Percentiles rank a stretch among this genome's conserved stretches.
Conservation (phyloP, 1,284 basidiomycete species). For the Cryptococcus sp. region DNA sequence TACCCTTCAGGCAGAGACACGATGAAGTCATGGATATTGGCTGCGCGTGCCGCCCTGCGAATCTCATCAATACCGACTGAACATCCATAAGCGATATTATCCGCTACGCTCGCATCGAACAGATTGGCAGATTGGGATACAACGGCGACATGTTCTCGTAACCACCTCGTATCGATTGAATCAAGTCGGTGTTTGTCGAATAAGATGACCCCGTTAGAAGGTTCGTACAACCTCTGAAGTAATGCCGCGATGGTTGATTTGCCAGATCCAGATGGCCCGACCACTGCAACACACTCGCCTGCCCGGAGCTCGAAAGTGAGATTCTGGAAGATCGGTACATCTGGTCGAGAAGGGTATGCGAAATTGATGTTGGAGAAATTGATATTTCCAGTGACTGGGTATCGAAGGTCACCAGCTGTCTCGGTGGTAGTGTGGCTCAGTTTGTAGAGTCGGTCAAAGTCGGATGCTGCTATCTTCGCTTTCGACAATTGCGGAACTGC, state of each 20-base stretch:
- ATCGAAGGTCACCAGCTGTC: constrained; percentile 62
- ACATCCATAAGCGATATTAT: constrained; percentile 79
- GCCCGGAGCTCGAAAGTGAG: constrained; percentile 62
- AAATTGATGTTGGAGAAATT: constrained; percentile 69
- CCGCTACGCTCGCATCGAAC: constrained; percentile 76
- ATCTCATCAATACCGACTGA: constrained; percentile 59
- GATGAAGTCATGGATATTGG: constrained; percentile 85
- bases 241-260: constrained; percentile 82
- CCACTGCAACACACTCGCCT: constrained; percentile 80
- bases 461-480: constrained; percentile 70
- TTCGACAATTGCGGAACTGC: constrained; percentile 74
- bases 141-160: constrained; percentile 77
- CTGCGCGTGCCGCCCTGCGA: constrained; percentile 63
- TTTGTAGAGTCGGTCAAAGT: constrained; percentile 65
- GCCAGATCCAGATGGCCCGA: constrained; percentile 81
- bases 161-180: constrained; percentile 61
- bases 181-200: constrained; percentile 52
- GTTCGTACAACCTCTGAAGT: constrained; percentile 81
- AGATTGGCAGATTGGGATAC: constrained; percentile 81
- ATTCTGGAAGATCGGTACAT: constrained; percentile 63
- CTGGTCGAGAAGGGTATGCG: constrained; percentile 74
- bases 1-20: constrained; percentile 73
- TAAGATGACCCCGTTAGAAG: constrained; percentile 59
- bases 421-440: constrained; percentile 61
- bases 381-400: constrained; percentile 62